Evolutionary conservation across 805 yeast genomes (phyloP).

Genomic region (Wickerhamiella occidentalis): DNA sequence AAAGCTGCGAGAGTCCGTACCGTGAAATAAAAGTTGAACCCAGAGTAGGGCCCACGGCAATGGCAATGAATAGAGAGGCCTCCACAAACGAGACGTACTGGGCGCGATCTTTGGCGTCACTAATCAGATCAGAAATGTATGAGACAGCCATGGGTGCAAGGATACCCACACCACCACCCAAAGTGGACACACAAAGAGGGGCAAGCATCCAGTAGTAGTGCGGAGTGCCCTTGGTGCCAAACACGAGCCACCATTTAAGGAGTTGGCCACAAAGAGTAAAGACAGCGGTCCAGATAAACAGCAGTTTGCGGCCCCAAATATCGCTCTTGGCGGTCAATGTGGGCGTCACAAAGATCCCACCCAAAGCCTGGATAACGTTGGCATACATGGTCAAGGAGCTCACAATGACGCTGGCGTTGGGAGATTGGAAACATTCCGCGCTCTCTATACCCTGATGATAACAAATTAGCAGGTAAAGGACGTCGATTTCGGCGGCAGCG

Average conservation of each 20-base stretch:
- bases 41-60: slow-evolving; percentile 20
- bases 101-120: slow-evolving; percentile 18
- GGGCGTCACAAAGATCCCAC: slow-evolving; percentile 16
- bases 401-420: slow-evolving; percentile 15
- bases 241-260: slow-evolving; percentile 20
- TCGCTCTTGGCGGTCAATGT: slow-evolving; percentile 20
- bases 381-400: slow-evolving; percentile 16
- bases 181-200: slow-evolving; percentile 17
- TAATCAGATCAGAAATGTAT: slow-evolving; percentile 20
- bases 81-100: slow-evolving; percentile 17
- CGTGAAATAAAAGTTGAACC: slow-evolving; percentile 17
- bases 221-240: slow-evolving; percentile 15
- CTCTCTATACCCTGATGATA: slow-evolving; percentile 12
- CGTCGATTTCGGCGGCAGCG: slow-evolving; percentile 19
- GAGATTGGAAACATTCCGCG: slow-evolving; percentile 17
- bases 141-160: slow-evolving; percentile 16
- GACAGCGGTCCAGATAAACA: slow-evolving; percentile 15
- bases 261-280: slow-evolving; percentile 12
- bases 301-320: slow-evolving; percentile 20
- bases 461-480: slow-evolving; percentile 20
- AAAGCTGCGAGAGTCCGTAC: slow-evolving; percentile 17
- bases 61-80: slow-evolving; percentile 18
- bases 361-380: slow-evolving; percentile 14
- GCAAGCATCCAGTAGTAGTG: slow-evolving; percentile 21
- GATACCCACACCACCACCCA: slow-evolving; percentile 17